phyloP scores from a whole-genome alignment of 2,329 filamentous ascomycete species.

The Thielaviopsis cerberus region DNA sequence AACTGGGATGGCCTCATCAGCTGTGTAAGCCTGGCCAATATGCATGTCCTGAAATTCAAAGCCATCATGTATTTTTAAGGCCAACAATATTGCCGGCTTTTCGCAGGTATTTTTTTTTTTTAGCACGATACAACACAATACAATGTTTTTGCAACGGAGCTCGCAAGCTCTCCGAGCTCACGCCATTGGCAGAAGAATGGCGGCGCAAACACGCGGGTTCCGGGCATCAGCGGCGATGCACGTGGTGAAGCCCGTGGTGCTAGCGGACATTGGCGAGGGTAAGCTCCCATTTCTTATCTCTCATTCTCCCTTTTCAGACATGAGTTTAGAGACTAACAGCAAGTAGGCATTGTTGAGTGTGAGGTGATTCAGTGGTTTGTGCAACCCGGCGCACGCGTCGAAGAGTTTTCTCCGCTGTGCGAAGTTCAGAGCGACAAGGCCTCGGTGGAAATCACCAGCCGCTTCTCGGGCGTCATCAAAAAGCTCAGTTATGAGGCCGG shows the following conservation, averaged over 20 bases:
- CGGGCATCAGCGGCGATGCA: slow-evolving; percentile 22
- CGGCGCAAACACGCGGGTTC: background rate
- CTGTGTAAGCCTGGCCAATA: slow-evolving; percentile 43
- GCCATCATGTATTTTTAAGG: slow-evolving; percentile 24
- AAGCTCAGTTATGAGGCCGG: slow-evolving; percentile 90
- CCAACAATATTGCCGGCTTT: background rate
- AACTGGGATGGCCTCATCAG: slow-evolving; percentile 44
- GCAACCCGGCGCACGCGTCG: slow-evolving; percentile 80
- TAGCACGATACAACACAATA: background rate
- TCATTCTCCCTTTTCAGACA: background rate
- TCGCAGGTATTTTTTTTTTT: background rate
- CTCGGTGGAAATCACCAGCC: slow-evolving; percentile 75
- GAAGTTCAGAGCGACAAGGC: slow-evolving; percentile 98
- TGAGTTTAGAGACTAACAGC: background rate
- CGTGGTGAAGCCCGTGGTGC: slow-evolving; percentile 57
- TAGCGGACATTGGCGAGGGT: slow-evolving; percentile 81
- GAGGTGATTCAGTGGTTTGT: slow-evolving; percentile 99
- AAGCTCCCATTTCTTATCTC: slow-evolving; percentile 13
- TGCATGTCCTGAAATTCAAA: slow-evolving; percentile 38
- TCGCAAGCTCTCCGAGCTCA: slow-evolving; percentile 26
- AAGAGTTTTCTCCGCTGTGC: slow-evolving; percentile 94
- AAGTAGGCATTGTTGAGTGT: slow-evolving; percentile 79
- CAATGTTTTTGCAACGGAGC: slow-evolving; percentile 37
- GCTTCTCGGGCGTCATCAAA: slow-evolving; percentile 88
- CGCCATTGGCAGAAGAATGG: background rate